These are phyloP conservation scores for Clarireedia homoeocarpa DNA, from an alignment of 2,329 filamentous ascomycete genomes.

Conservation along the genomic window DNA sequence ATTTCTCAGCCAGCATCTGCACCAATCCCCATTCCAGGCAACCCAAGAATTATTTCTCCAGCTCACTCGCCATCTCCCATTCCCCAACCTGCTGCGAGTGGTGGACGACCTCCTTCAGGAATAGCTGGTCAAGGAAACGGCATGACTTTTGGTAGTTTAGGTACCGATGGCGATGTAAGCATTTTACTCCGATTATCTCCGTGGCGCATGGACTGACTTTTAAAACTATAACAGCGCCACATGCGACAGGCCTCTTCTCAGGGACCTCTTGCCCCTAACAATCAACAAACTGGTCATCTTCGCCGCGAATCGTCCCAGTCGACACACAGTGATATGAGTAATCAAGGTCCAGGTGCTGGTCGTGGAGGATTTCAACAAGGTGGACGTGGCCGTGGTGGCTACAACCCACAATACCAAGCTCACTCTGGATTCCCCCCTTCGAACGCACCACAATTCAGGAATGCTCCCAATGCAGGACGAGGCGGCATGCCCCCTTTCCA, in stretches of 20 bases:
- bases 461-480: constrained; percentile 37
- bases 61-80: constrained; percentile 88
- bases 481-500: constrained; percentile 40
- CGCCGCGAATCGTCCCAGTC: constrained; percentile 84
- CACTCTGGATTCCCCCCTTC: constrained; percentile 45
- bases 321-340: constrained; percentile 64
- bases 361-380: constrained; percentile 47
- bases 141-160: constrained; percentile 75
- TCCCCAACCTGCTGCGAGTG: constrained; percentile 70
- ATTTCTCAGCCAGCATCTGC: constrained; percentile 38
- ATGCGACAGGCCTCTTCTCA: constrained; percentile 59
- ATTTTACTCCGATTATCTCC: constrained; percentile 24
- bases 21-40: constrained; percentile 54
- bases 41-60: constrained; percentile 73
- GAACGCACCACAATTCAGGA: constrained; percentile 23
- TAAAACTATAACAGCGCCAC: constrained; percentile 45
- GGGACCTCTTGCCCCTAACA: constrained; percentile 50
- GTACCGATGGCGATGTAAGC: constrained; percentile 73
- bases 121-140: constrained; percentile 63
- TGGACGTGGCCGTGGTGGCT: constrained; percentile 51
- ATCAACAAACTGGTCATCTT: constrained; percentile 63
- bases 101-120: constrained; percentile 67
- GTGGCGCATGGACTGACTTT: constrained; percentile 19
- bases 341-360: constrained; percentile 41
- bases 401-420: constrained; percentile 42